phyloP scores from a whole-genome alignment of 768 basidiomycete genomes.

The Dioszegia crocea region DNA sequence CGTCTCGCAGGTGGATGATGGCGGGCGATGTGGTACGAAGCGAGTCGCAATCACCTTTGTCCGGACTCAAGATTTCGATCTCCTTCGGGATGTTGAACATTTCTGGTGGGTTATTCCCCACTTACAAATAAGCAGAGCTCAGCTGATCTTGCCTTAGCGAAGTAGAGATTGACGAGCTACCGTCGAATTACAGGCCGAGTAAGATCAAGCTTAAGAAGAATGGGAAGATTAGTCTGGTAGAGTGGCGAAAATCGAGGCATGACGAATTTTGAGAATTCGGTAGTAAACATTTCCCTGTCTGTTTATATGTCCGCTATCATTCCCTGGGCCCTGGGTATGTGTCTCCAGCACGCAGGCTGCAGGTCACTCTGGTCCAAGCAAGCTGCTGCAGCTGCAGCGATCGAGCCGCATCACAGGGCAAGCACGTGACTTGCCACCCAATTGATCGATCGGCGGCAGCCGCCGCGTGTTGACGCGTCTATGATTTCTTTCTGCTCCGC shows the following conservation, averaged over 20 bases:
- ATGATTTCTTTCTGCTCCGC: conserved; percentile 4
- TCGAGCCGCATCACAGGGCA: not conserved
- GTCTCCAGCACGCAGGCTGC: not conserved
- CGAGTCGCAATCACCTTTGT: not conserved
- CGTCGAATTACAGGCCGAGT: too few species aligned
- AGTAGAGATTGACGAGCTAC: not conserved
- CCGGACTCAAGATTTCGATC: not conserved
- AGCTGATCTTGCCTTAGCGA: too few species aligned
- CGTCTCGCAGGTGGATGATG: not conserved
- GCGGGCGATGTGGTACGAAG: not conserved
- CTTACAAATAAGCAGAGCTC: not conserved
- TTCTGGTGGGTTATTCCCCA: not conserved
- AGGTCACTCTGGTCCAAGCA: too few species aligned
- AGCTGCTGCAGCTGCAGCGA: too few species aligned
- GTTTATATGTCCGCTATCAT: too few species aligned
- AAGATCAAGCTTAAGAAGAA: too few species aligned
- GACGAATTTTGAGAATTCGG: too few species aligned
- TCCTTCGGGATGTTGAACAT: not conserved
- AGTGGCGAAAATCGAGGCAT: too few species aligned
- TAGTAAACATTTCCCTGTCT: too few species aligned
- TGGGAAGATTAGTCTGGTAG: too few species aligned
- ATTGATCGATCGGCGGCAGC: not conserved
- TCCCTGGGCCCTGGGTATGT: too few species aligned
- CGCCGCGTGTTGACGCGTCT: not conserved
- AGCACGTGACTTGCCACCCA: conserved; percentile 9